Percentiles rank a stretch among this genome's conserved stretches.
phyloP scores from a whole-genome alignment of 371 early-diverging fungal genomes.

The Gilbertella persicaria region DNA sequence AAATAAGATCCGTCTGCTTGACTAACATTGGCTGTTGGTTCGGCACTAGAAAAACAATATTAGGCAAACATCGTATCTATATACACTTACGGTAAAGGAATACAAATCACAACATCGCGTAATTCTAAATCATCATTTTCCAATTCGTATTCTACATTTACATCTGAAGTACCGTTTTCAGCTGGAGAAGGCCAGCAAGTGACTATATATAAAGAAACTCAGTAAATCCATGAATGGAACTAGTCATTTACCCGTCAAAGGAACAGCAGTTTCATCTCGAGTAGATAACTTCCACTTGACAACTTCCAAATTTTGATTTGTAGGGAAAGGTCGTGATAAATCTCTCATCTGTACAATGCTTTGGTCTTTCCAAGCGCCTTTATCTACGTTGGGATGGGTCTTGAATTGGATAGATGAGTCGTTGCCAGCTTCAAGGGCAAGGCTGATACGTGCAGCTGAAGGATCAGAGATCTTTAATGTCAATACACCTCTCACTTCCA shows the following conservation, averaged over 20 bases:
- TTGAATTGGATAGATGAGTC: conserved; percentile 78
- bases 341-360: conserved; percentile 82
- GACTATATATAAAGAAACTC: conserved; percentile 45
- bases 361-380: conserved; percentile 73
- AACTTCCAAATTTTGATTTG: conserved; percentile 81
- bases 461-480: conserved; percentile 77
- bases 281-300: conserved; percentile 87
- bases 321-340: conserved; percentile 80
- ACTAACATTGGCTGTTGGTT: conserved; percentile 70
- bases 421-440: conserved; percentile 53
- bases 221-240: neutral
- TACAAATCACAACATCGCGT: conserved; percentile 83
- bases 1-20: conserved; percentile 81
- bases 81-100: conserved; percentile 83
- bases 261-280: conserved; percentile 81
- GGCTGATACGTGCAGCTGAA: conserved; percentile 55
- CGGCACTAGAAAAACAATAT: conserved; percentile 57
- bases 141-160: conserved; percentile 94
- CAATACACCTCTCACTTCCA: conserved; percentile 94
- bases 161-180: conserved; percentile 85
- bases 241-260: conserved; percentile 71
- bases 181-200: conserved; percentile 97
- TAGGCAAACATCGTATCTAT: neutral
- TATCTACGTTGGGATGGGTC: conserved; percentile 98
- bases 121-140: conserved; percentile 74